phyloP scores from a whole-genome alignment of 177 flowering plant species.

The Vitis hybrid region DNA sequence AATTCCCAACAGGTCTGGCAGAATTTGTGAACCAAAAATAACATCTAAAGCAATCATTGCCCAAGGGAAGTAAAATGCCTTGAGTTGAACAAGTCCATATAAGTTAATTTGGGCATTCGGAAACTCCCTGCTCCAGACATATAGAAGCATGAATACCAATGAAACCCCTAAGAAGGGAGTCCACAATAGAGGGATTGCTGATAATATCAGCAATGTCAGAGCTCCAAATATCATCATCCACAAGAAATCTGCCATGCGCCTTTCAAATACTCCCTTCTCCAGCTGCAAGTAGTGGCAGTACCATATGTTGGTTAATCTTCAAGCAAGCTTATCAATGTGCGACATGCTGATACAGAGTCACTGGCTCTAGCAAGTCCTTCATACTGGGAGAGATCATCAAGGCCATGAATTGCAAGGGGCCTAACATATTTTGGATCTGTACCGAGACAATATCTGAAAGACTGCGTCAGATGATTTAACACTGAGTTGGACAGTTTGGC shows the following conservation, averaged over 20 bases:
- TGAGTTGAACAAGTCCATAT: slow-evolving; percentile 75
- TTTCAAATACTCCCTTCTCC: slow-evolving; percentile 73
- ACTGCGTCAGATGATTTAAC: too few species aligned
- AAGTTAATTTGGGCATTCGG: slow-evolving; percentile 77
- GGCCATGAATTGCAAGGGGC: slow-evolving; percentile 13
- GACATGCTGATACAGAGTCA: slow-evolving; percentile 82
- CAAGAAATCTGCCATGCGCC: slow-evolving; percentile 87
- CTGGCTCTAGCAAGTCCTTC: slow-evolving; percentile 79
- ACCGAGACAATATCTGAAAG: too few species aligned
- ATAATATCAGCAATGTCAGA: slow-evolving; percentile 59
- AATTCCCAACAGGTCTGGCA: slow-evolving; percentile 76
- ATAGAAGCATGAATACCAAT: slow-evolving; percentile 81
- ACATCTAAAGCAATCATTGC: slow-evolving; percentile 46
- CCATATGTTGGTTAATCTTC: slow-evolving; percentile 65
- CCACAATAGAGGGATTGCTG: slow-evolving; percentile 53
- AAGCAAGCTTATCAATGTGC: slow-evolving; percentile 78
- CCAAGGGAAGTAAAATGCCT: slow-evolving; percentile 19
- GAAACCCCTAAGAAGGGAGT: slow-evolving; percentile 59
- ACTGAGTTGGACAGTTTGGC: too few species aligned
- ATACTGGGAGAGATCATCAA: slow-evolving; percentile 88
- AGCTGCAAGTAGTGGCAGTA: slow-evolving; percentile 30
- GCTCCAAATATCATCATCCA: slow-evolving; percentile 95
- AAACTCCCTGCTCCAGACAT: slow-evolving; percentile 89
- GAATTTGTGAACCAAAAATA: slow-evolving; percentile 68
- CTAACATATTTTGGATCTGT: too few species aligned